Evolutionary conservation across 768 basidiomycete genomes (phyloP).

Genomic region (Leccinum ochraceum): DNA sequence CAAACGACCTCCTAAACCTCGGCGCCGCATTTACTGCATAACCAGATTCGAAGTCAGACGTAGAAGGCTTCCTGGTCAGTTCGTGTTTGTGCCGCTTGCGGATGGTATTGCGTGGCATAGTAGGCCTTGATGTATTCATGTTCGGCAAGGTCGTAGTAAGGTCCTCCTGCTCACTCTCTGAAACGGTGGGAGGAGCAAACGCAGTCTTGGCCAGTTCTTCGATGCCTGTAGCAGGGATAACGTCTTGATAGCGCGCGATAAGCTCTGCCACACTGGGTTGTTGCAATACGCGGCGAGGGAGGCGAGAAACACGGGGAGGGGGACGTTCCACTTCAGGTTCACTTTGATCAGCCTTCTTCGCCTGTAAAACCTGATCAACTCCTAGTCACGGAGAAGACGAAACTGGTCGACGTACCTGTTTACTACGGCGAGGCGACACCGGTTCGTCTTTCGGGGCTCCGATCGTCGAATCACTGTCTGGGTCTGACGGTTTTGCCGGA

Average conservation of each 20-base stretch:
- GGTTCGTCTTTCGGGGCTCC: constrained; percentile 47
- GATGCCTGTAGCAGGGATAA: constrained; percentile 68
- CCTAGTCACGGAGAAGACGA: not conserved
- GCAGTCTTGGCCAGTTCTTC: constrained; percentile 74
- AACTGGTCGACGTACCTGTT: constrained; percentile 30
- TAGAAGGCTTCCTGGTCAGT: constrained; percentile 54
- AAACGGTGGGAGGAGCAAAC: constrained; percentile 53
- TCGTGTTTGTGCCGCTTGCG: constrained; percentile 39
- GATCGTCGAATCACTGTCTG: constrained; percentile 85
- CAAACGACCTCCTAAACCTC: constrained; percentile 56
- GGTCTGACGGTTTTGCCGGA: constrained; percentile 49
- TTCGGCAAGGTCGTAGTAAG: constrained; percentile 27
- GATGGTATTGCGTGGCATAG: constrained; percentile 35
- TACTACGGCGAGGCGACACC: constrained; percentile 14
- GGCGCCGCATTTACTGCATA: constrained; percentile 94
- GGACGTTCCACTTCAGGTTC: constrained; percentile 19
- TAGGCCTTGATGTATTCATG: constrained; percentile 22
- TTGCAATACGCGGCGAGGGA: constrained; percentile 59
- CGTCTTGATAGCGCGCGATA: constrained; percentile 80
- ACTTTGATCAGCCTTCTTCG: constrained; percentile 27
- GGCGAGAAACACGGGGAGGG: constrained; percentile 48
- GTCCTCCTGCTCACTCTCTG: constrained; percentile 83
- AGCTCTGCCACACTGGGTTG: constrained; percentile 81
- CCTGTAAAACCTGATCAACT: constrained; percentile 17
- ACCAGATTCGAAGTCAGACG: constrained; percentile 87